phyloP scores from a whole-genome alignment of 768 basidiomycete species.

The Lactarius trivialis region DNA sequence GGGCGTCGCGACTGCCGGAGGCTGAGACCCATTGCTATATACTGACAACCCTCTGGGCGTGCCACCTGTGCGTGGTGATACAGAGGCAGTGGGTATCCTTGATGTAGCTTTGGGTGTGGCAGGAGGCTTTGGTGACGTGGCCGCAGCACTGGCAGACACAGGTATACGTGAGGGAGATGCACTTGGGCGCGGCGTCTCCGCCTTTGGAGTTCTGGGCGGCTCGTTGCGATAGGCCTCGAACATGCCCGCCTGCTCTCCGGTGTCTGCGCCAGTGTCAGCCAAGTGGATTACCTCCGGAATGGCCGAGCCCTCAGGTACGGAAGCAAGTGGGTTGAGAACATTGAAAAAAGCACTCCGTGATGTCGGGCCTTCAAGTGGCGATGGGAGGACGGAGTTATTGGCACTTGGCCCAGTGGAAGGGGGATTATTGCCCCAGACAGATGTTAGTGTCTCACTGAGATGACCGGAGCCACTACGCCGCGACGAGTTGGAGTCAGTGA shows the following conservation, averaged over 20 bases:
- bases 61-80: conserved; percentile 10
- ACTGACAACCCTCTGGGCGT: conserved; percentile 19
- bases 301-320: conserved; percentile 20
- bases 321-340: conserved; percentile 25
- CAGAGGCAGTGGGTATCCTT: conserved; percentile 3
- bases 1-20: conserved; percentile 11
- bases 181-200: conserved; percentile 19
- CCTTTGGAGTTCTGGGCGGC: conserved; percentile 20
- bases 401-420: conserved; percentile 20
- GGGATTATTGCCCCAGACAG: conserved; percentile 41
- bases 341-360: conserved; percentile 23
- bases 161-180: conserved; percentile 9
- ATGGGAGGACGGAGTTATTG: conserved; percentile 16
- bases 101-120: conserved; percentile 15
- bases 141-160: not conserved
- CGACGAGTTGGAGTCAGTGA: conserved; percentile 30
- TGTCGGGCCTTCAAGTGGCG: conserved; percentile 30
- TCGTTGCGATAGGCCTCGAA: conserved; percentile 13
- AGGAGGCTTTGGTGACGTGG: not conserved
- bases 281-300: conserved; percentile 17
- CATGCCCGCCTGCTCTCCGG: not conserved
- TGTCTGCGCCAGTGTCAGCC: not conserved
- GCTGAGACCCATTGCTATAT: conserved; percentile 14
- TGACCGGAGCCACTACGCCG: conserved; percentile 35
- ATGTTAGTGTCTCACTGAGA: conserved; percentile 39